Evolutionary conservation across 345 rosid genomes (phyloP).

Genomic region (Ceriops tagal): DNA sequence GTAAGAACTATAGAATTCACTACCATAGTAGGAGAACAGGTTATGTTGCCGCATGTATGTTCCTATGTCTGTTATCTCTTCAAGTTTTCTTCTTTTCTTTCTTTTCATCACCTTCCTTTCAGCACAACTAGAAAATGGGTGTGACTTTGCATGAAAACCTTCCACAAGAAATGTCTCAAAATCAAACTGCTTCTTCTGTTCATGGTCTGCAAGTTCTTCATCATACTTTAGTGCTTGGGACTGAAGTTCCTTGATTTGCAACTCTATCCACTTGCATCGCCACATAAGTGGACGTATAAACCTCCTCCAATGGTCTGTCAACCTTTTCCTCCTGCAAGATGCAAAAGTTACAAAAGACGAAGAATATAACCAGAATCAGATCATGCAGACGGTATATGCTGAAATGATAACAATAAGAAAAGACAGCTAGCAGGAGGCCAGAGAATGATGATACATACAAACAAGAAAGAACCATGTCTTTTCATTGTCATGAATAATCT

Average conservation of each 20-base stretch:
- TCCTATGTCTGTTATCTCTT: slow-evolving; percentile 21
- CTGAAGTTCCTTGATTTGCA: slow-evolving; percentile 26
- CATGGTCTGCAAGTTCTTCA: slow-evolving; percentile 21
- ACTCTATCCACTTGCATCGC: slow-evolving; percentile 36
- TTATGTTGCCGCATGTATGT: slow-evolving; percentile 25
- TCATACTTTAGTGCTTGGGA: slow-evolving; percentile 30
- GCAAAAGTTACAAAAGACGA: neutral
- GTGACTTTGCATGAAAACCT: slow-evolving; percentile 19
- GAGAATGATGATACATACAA: neutral
- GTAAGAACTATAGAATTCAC: neutral
- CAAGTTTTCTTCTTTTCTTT: slow-evolving; percentile 29
- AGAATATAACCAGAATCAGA: neutral
- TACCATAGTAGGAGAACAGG: slow-evolving; percentile 34
- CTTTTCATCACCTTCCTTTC: slow-evolving; percentile 25
- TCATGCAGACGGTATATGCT: neutral
- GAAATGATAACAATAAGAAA: neutral
- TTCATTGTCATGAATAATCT: neutral
- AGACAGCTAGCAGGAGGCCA: neutral
- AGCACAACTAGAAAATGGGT: slow-evolving; percentile 19
- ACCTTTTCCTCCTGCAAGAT: slow-evolving; percentile 27
- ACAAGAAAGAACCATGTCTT: neutral
- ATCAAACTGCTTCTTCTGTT: slow-evolving; percentile 23
- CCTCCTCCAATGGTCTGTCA: slow-evolving; percentile 36
- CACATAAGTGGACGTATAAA: slow-evolving; percentile 35
- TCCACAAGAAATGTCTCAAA: slow-evolving; percentile 17